Evolutionary conservation across 2,329 filamentous ascomycete genomes (phyloP).

Genomic region (Penicillium paneum): DNA sequence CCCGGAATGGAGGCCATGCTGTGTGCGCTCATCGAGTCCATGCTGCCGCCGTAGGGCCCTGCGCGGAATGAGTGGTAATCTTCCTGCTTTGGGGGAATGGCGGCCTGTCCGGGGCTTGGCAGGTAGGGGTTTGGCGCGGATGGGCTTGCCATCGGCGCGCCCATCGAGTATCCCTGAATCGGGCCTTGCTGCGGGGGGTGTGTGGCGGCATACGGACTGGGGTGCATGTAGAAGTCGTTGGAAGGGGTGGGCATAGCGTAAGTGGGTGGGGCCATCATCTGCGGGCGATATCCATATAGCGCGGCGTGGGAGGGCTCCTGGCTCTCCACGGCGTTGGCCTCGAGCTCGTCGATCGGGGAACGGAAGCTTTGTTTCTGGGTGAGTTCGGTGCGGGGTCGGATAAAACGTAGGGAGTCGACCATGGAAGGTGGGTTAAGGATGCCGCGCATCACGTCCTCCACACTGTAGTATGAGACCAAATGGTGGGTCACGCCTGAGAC

Average conservation of each 20-base stretch:
- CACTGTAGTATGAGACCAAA: conserved; percentile 82
- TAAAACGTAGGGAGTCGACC: conserved; percentile 49
- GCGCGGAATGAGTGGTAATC: conserved; percentile 38
- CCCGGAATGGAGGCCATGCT: conserved; percentile 34
- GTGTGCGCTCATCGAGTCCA: conserved; percentile 34
- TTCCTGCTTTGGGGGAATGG: conserved; percentile 36
- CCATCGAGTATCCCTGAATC: conserved; percentile 37
- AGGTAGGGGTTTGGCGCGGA: conserved; percentile 40
- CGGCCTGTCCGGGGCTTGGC: conserved; percentile 29
- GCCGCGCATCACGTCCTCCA: conserved; percentile 71
- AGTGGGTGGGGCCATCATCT: conserved; percentile 33
- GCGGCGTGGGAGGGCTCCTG: conserved; percentile 38
- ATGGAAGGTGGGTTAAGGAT: conserved; percentile 58
- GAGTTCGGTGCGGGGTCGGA: conserved; percentile 58
- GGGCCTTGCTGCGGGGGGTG: conserved; percentile 36
- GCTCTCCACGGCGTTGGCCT: conserved; percentile 40
- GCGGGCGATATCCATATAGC: conserved; percentile 42
- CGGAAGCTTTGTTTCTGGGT: conserved; percentile 65
- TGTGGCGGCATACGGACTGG: conserved; percentile 31
- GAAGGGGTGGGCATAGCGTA: conserved; percentile 37
- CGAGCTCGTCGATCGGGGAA: conserved; percentile 61
- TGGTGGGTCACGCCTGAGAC: conserved; percentile 75
- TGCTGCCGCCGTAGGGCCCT: conserved; percentile 33
- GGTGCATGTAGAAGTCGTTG: conserved; percentile 39
- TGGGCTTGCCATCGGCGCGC: conserved; percentile 31